Evolutionary conservation across 2,329 filamentous ascomycete species (phyloP).

Genomic region (Clonostachys solani): DNA sequence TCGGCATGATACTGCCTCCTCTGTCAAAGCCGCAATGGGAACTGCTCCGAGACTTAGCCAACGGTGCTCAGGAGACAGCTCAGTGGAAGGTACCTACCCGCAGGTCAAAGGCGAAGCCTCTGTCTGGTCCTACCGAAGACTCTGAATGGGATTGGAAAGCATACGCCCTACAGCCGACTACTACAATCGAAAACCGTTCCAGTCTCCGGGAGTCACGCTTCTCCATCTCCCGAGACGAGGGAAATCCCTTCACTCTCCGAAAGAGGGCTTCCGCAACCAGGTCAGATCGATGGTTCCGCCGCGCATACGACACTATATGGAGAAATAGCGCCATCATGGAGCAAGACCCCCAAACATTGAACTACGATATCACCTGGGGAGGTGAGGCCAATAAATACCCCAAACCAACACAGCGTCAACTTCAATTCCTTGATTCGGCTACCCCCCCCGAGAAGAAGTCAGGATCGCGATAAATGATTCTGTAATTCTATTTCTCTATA

Average conservation of each 20-base stretch:
- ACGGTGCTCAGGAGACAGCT: conserved; percentile 26
- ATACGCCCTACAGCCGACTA: conserved; percentile 32
- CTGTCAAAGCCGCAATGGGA: conserved; percentile 52
- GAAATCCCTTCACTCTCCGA: no score
- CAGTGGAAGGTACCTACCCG: conserved; percentile 26
- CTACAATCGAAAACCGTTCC: conserved; percentile 24
- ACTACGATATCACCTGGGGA: conserved; percentile 43
- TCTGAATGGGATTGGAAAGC: conserved; percentile 35
- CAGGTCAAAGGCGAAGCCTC: background rate
- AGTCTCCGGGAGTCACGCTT: no score
- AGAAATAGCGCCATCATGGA: conserved; percentile 35
- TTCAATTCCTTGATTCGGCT: no score
- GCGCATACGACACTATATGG: conserved; percentile 44
- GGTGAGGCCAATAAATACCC: background rate
- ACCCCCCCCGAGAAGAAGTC: no score
- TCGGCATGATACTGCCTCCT: conserved; percentile 48
- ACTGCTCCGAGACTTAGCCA: conserved; percentile 38
- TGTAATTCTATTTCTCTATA: background rate
- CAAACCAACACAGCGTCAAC: conserved; percentile 4
- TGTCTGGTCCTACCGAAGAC: background rate
- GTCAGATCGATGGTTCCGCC: conserved; percentile 35
- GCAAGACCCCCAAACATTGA: conserved; percentile 18
- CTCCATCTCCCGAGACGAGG: no score
- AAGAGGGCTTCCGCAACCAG: conserved; percentile 6
- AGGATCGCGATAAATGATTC: no score